These are phyloP conservation scores for Neobulgaria alba DNA, from an alignment of 2,329 filamentous ascomycete species.

Conservation along the genomic window DNA sequence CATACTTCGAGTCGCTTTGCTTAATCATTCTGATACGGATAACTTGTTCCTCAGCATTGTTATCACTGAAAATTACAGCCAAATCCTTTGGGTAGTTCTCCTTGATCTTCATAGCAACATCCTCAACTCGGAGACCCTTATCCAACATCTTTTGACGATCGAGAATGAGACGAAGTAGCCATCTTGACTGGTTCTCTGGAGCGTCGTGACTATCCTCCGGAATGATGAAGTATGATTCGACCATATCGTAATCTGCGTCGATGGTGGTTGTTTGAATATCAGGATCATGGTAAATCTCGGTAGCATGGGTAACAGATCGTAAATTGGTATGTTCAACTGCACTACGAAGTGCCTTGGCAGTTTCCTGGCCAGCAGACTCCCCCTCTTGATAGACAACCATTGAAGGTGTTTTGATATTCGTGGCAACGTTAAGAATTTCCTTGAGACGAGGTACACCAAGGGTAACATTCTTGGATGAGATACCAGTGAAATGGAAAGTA, in stretches of 20 bases:
- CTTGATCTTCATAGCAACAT: slow-evolving; percentile 85
- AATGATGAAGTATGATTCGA: slow-evolving; percentile 94
- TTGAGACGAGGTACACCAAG: slow-evolving; percentile 98
- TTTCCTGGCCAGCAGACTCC: slow-evolving; percentile 59
- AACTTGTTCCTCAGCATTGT: slow-evolving; percentile 92
- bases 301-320: slow-evolving; percentile 80
- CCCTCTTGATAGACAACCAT: slow-evolving; percentile 84
- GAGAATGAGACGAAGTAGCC: slow-evolving; percentile 88
- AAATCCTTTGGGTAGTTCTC: slow-evolving; percentile 77
- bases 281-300: slow-evolving; percentile 96
- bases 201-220: slow-evolving; percentile 62
- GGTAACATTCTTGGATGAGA: slow-evolving; percentile 98
- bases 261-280: slow-evolving; percentile 81
- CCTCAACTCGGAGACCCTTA: slow-evolving; percentile 83
- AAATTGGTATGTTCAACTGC: slow-evolving; percentile 91
- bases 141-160: slow-evolving; percentile 93
- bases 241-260: slow-evolving; percentile 81
- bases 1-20: slow-evolving; percentile 62
- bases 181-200: slow-evolving; percentile 75
- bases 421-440: slow-evolving; percentile 96
- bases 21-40: slow-evolving; percentile 81
- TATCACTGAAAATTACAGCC: slow-evolving; percentile 92
- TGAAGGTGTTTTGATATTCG: slow-evolving; percentile 95
- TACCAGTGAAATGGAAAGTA: slow-evolving; percentile 99
- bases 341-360: slow-evolving; percentile 78